Percentiles rank a stretch among this genome's conserved stretches.
Evolutionary conservation across 306 rosid species (phyloP).

Genomic region (Potentilla sterilis): DNA sequence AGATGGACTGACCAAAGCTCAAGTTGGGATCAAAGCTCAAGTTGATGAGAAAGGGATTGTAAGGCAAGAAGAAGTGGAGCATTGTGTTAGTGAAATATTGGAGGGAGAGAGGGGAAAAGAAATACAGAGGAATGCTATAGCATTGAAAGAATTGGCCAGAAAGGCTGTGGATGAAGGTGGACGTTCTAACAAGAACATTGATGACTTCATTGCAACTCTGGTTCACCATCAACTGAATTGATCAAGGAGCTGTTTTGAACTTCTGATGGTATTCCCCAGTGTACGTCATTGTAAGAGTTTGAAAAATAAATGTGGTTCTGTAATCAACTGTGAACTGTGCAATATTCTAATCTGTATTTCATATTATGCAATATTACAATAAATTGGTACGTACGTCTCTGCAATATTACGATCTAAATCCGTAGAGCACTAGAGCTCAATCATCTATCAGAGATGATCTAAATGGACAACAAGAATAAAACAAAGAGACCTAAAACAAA

Average conservation of each 20-base stretch:
- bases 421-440: too few relatives aligned
- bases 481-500: too few relatives aligned
- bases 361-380: too few relatives aligned
- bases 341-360: background rate
- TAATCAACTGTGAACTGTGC: background rate
- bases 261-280: background rate
- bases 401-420: too few relatives aligned
- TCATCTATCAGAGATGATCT: too few relatives aligned
- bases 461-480: too few relatives aligned
- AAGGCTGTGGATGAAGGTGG: constrained; percentile 11
- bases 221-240: background rate
- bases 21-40: constrained; percentile 8
- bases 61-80: background rate
- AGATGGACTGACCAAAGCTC: background rate
- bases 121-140: background rate
- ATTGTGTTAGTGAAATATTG: constrained; percentile 2
- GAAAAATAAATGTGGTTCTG: background rate
- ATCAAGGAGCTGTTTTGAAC: background rate
- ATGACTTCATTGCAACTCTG: constrained; percentile 10
- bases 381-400: too few relatives aligned
- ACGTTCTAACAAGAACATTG: background rate
- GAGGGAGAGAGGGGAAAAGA: background rate
- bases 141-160: constrained; percentile 2
- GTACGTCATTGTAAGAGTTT: too few relatives aligned
- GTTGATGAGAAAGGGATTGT: constrained; percentile 8